Evolutionary conservation across 306 rosid species (phyloP), one percentile per base, ranked within the genome.

Genomic region (Castanopsis chinensis): DNA sequence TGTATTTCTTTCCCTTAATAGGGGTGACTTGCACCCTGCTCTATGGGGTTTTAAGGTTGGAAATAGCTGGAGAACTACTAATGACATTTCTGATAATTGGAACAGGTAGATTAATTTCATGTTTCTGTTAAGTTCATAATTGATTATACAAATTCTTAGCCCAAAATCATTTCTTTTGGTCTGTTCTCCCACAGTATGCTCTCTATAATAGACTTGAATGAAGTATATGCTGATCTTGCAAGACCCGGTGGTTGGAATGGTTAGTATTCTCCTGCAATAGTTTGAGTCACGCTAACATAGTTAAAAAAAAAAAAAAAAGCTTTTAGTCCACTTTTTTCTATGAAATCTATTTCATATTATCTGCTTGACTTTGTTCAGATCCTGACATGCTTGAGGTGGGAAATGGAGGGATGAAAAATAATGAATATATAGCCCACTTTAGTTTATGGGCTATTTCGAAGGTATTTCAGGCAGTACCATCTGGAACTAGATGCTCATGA

Each of bases 371-470:
- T 65, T 77, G 17, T 72, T 65, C 95, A 95, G 98, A 95, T 87
- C 99, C 99, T 45, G 99, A 95, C 82, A 95, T 95, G 99, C 97
- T 95, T 69, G 98, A 95, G 76, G 94, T 95, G 61, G 98, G 99
- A 65, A 95, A 95, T 77, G 99, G 99, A 83, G 94, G 99, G 35
- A 95, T 95, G 99, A 91, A 87, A 14, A 91, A 82, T 73, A 75
- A 90, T 76, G 98, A 91, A 80, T 93, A 93, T 80, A 84, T 90
- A 73, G 97, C 93, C 71, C 99, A 95, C 87, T 95, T 94, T 79
- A 95, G 98, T 88, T 68, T 95, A 60, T 93, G 98, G 99, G 96
- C 98, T 57, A 85, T 95, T 83, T 95, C 99, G 76, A 95, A 95
- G 98, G 99, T 91, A 78, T 69, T 13, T 21, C 32, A 64, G 49